These are phyloP conservation scores for Hyphopichia wangnamkhiaoensis DNA, from an alignment of 1,139 yeast species.

Conservation along the genomic window DNA sequence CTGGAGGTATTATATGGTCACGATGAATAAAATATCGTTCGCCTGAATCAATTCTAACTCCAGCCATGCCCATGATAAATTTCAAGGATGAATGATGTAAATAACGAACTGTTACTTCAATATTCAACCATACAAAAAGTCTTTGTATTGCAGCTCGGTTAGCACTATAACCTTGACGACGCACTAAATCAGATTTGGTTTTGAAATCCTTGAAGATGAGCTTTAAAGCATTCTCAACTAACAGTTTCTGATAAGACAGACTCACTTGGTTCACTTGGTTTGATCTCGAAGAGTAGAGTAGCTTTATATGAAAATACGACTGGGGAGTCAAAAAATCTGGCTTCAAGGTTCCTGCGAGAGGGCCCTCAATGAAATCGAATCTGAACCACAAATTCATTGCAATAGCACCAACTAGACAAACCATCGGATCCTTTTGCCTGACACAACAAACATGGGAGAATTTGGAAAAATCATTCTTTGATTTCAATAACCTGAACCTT, in stretches of 20 bases:
- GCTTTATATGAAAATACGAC: constrained; percentile 2
- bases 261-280: not conserved
- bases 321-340: constrained; percentile 4
- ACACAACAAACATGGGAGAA: too few species aligned
- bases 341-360: not conserved
- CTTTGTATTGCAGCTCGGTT: not conserved
- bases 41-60: not conserved
- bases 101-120: not conserved
- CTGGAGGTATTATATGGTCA: constrained; percentile 4
- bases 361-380: constrained; percentile 7
- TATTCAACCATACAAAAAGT: not conserved
- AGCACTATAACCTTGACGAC: constrained; percentile 3
- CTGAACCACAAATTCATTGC: constrained; percentile 8
- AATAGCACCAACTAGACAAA: constrained; percentile 8
- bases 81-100: not conserved
- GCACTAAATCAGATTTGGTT: constrained; percentile 4
- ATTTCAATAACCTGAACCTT: too few species aligned
- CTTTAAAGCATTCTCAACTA: not conserved
- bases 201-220: not conserved
- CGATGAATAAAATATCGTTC: constrained; percentile 8
- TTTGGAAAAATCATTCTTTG: too few species aligned
- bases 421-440: constrained; percentile 2
- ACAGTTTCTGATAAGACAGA: not conserved
- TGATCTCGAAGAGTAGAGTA: not conserved
- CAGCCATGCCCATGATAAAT: constrained; percentile 1